Conservation (phyloP, 2,329 filamentous ascomycete genomes). For the Nothophaeocryptopus gaeumannii region DNA sequence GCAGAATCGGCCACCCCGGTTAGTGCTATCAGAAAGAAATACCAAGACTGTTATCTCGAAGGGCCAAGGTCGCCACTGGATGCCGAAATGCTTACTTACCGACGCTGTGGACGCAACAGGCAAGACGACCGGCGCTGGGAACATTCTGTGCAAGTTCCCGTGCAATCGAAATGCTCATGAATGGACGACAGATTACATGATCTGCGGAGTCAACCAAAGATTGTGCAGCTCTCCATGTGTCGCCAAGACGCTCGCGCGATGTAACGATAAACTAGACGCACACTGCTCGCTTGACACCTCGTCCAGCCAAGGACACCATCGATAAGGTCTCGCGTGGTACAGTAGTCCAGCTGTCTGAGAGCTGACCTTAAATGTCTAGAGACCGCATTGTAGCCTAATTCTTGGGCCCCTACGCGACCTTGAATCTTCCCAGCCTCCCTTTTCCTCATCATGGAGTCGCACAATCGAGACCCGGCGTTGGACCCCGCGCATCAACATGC, state of each 20-base stretch:
- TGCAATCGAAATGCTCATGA: not conserved
- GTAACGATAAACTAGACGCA: constrained; percentile 3
- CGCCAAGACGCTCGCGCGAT: constrained; percentile 9
- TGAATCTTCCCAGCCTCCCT: not conserved
- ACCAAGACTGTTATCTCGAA: constrained; percentile 7
- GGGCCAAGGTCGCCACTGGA: constrained; percentile 5
- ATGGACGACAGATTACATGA: not conserved
- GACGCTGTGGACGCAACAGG: constrained; percentile 2
- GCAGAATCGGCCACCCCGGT: not conserved
- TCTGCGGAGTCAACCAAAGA: constrained; percentile 9
- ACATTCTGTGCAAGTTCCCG: not conserved
- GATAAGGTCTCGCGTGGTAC: constrained; percentile 16
- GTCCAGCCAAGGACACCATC: not conserved
- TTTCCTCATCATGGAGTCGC: constrained; percentile 4
- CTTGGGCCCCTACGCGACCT: not conserved
- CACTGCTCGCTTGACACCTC: constrained; percentile 2
- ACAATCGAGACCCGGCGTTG: constrained; percentile 36
- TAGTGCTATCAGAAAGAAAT: not conserved
- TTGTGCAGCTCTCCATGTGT: constrained; percentile 1
- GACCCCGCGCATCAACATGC: constrained; percentile 40
- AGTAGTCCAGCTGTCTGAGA: not conserved
- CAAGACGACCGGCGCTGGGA: constrained; percentile 7
- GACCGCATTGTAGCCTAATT: constrained; percentile 1
- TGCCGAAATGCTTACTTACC: constrained; percentile 1
- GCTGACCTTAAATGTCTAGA: constrained; percentile 2